Evolutionary conservation across 1,139 yeast species (phyloP), one percentile per base, ranked within the genome.

Genomic region (Yamadazyma trypodendri): DNA sequence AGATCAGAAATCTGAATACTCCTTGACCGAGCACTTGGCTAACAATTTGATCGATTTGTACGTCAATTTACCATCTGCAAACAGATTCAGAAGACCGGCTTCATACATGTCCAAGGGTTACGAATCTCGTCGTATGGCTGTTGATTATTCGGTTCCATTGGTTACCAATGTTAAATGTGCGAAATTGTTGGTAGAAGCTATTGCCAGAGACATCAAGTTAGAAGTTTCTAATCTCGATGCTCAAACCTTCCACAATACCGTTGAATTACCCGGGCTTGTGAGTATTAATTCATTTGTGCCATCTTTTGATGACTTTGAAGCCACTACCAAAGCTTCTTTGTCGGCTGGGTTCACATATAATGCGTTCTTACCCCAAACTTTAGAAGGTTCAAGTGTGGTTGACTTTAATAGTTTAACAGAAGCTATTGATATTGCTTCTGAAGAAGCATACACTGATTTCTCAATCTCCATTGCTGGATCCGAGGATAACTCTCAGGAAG

Each of bases 81-180:
- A 94, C 75, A 79, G 97, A 62, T 92, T 88, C 81, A 86, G 98
- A 65, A 89, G 99, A 69, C 98, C 99, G 44, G 97, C 98, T 39
- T 86, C 92, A 44, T 94, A 92, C 68, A 89, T 92, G 78, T 87
- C 96, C 25, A 89, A 87, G 72, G 99, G 98, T 63, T 94, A 94
- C 76, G 84, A 81, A 67, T 87, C 97, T 39, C 95, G 99, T 77
- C 94, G 99, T 75, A 86, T 94, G 97, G 98, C 99, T 51, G 97
- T 94, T 50, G 99, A 94, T 66, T 94, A 87, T 62, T 90, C 97
- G 38, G 87, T 94, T 60, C 99, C 99, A 37, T 77, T 94, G 63
- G 96, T 94, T 37, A 92, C 99, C 50, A 94, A 94, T 60, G 98
- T 92, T 52, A 94, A 94, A 71, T 83, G 92, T 72, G 99, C 99